phyloP scores from a whole-genome alignment of 345 rosid species.

The Brassica nigra region DNA sequence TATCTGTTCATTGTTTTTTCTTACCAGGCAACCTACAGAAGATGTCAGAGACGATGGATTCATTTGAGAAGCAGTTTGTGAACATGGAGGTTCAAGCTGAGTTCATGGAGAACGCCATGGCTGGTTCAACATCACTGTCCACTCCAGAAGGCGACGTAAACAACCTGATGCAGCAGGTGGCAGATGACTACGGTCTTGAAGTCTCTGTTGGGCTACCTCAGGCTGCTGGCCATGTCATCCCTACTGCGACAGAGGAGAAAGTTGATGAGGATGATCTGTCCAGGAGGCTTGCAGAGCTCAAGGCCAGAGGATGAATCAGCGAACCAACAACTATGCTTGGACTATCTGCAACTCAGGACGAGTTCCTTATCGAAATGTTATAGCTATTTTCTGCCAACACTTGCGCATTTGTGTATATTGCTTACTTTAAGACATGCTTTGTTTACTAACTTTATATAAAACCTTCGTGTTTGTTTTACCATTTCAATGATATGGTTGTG shows the following conservation, averaged over 20 bases:
- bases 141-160: slow-evolving; percentile 99
- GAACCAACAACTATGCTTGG: slow-evolving; percentile 1
- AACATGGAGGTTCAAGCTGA: slow-evolving; percentile 99
- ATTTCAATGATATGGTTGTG: slow-evolving; percentile 7
- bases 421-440: slow-evolving; percentile 27
- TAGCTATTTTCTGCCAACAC: slow-evolving; percentile 24
- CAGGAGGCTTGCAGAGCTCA: slow-evolving; percentile 96
- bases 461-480: slow-evolving; percentile 19
- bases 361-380: slow-evolving; percentile 16
- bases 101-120: slow-evolving; percentile 99
- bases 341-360: slow-evolving; percentile 15
- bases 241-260: slow-evolving; percentile 77
- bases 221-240: slow-evolving; percentile 85
- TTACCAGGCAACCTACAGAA: slow-evolving; percentile 93
- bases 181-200: slow-evolving; percentile 94
- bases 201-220: slow-evolving; percentile 98
- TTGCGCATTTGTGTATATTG: slow-evolving; percentile 32
- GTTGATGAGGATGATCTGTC: slow-evolving; percentile 96
- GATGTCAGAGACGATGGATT: slow-evolving; percentile 99
- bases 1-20: neutral
- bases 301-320: slow-evolving; percentile 70
- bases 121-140: slow-evolving; percentile 93
- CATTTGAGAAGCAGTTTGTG: slow-evolving; percentile 96
- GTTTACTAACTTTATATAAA: slow-evolving; percentile 28
- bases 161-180: slow-evolving; percentile 99